A percentile compares a stretch with the other conserved stretches of the same genome.
Evolutionary conservation across 176 grass and related monocot species (phyloP).

Genomic region (Oryza glaberrima): DNA sequence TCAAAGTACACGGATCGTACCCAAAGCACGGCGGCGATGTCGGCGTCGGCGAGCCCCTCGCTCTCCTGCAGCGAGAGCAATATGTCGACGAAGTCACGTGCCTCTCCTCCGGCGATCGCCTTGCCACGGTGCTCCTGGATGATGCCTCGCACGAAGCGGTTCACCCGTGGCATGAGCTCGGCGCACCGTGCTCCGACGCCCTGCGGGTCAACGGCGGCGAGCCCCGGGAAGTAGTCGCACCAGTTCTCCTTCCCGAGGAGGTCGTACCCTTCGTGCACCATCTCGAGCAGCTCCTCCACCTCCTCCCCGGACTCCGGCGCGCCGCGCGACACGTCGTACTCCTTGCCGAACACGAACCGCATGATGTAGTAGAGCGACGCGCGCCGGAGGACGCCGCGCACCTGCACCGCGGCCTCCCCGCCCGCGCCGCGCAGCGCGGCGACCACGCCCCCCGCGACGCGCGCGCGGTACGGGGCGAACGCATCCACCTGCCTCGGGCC

Average conservation of each 20-base stretch:
- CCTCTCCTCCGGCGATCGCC: slow-evolving; percentile 6
- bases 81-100: slow-evolving; percentile 68
- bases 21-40: slow-evolving; percentile 84
- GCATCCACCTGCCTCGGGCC: slow-evolving; percentile 66
- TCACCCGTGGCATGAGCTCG: slow-evolving; percentile 75
- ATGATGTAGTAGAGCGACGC: slow-evolving; percentile 86
- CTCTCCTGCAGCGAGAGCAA: slow-evolving; percentile 68
- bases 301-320: slow-evolving; percentile 33
- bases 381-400: slow-evolving; percentile 64
- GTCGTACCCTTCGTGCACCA: slow-evolving; percentile 87
- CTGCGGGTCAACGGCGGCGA: slow-evolving; percentile 67
- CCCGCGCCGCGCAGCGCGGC: slow-evolving; percentile 32
- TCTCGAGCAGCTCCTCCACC: slow-evolving; percentile 60
- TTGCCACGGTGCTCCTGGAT: slow-evolving; percentile 60
- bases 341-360: slow-evolving; percentile 82
- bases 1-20: slow-evolving; percentile 36
- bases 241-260: slow-evolving; percentile 80
- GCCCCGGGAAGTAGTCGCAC: slow-evolving; percentile 82
- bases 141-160: slow-evolving; percentile 65
- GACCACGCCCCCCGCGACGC: slow-evolving; percentile 48
- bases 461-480: slow-evolving; percentile 62
- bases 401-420: slow-evolving; percentile 20
- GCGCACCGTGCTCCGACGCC: slow-evolving; percentile 61
- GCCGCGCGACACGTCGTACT: slow-evolving; percentile 50
- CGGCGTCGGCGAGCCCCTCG: slow-evolving; percentile 65